A percentile compares a stretch with the other conserved stretches of the same genome.
Evolutionary conservation across 2,329 filamentous ascomycete species (phyloP).

Genomic region (Eurotiales sp.): DNA sequence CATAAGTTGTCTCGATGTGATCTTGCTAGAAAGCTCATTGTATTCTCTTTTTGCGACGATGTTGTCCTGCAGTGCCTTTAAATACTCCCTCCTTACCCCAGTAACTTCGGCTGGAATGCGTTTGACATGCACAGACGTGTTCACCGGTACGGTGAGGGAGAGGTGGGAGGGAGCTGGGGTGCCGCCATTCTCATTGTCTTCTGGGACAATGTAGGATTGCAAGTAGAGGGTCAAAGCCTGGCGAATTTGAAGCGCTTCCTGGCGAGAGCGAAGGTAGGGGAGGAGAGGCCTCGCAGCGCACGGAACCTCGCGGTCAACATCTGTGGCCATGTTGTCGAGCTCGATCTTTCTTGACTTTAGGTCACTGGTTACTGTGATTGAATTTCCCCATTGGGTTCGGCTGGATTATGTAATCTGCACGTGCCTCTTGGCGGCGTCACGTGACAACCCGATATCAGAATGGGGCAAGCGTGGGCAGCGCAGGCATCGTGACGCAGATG

Average conservation of each 20-base stretch:
- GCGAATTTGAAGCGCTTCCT: constrained; percentile 38
- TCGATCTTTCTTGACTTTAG: too few relatives aligned
- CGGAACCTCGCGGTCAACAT: constrained; percentile 20
- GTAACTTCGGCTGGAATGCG: constrained; percentile 37
- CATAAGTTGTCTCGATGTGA: constrained; percentile 24
- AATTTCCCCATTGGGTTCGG: not conserved
- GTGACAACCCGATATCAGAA: too few relatives aligned
- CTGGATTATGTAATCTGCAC: not conserved
- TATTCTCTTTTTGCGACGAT: constrained; percentile 39
- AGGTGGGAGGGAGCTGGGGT: constrained; percentile 28
- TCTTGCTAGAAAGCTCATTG: constrained; percentile 29
- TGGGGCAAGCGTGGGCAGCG: too few relatives aligned
- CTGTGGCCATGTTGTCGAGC: not conserved
- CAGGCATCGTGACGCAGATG: too few relatives aligned
- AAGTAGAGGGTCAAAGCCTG: constrained; percentile 37
- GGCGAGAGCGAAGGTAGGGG: constrained; percentile 37
- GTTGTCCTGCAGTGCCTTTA: constrained; percentile 44
- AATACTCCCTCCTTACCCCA: constrained; percentile 42
- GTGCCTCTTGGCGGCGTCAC: too few relatives aligned
- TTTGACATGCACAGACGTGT: constrained; percentile 30
- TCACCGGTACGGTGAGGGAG: constrained; percentile 31
- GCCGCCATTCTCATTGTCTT: constrained; percentile 16
- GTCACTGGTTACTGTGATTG: not conserved
- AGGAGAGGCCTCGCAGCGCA: constrained; percentile 31
- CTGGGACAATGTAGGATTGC: constrained; percentile 32